Evolutionary conservation across 2,329 filamentous ascomycete species (phyloP).

Genomic region (Pseudohalonectria lignicola): DNA sequence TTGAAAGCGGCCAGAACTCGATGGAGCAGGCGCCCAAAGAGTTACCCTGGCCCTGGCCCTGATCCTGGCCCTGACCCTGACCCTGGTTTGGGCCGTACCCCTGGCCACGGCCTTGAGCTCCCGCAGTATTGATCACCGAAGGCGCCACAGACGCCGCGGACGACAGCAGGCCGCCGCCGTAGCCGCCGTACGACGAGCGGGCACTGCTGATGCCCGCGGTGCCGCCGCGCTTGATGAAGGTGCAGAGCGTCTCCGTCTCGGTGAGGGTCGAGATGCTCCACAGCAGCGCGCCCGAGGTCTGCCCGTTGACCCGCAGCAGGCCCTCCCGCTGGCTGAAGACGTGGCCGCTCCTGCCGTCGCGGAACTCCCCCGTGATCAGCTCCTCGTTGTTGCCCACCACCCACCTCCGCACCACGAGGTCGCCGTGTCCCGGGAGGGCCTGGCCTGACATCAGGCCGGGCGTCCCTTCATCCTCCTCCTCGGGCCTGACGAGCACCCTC

Average conservation of each 20-base stretch:
- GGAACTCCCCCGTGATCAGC: conserved; percentile 1
- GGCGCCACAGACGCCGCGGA: no score
- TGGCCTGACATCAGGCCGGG: neutral
- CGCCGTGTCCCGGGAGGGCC: neutral
- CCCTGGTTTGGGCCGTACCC: no score
- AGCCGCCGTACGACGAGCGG: no score
- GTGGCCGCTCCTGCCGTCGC: neutral
- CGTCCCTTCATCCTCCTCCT: neutral
- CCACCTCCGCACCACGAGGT: conserved; percentile 2
- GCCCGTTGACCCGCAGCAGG: neutral
- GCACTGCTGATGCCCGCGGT: neutral
- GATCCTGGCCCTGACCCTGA: no score
- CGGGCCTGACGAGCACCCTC: neutral
- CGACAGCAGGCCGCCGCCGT: no score
- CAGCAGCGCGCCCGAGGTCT: neutral
- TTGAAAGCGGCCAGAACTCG: conserved; percentile 1
- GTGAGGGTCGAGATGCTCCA: conserved; percentile 1
- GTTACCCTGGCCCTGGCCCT: neutral
- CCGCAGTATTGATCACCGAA: no score
- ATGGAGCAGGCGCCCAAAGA: neutral
- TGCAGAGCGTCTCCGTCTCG: conserved; percentile 2
- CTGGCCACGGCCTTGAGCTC: no score
- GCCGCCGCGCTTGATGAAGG: neutral
- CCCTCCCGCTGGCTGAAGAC: neutral
- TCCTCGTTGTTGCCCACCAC: conserved; percentile 3